Percentiles rank a stretch among this genome's conserved stretches.
phyloP scores from a whole-genome alignment of 495 filamentous ascomycete species.

The Penicillium daleae region DNA sequence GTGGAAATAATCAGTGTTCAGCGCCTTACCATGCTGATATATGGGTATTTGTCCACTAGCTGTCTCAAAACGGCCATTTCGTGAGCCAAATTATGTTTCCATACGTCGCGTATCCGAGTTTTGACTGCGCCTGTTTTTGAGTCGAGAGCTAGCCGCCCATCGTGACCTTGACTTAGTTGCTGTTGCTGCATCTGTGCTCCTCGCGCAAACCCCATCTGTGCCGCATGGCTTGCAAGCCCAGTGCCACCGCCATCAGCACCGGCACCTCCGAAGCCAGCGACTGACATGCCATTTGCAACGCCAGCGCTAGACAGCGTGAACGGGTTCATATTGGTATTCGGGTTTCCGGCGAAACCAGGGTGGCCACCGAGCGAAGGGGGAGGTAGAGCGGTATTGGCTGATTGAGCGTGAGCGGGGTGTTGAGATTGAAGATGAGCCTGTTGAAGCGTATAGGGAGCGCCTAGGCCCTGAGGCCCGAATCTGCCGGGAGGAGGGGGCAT shows the following conservation, averaged over 20 bases:
- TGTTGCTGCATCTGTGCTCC: slow-evolving; percentile 73
- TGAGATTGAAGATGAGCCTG: slow-evolving; percentile 55
- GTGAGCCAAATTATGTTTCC: slow-evolving; percentile 86
- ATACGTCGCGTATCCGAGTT: slow-evolving; percentile 89
- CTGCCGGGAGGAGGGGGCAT: slow-evolving; percentile 51
- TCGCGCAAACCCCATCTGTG: slow-evolving; percentile 82
- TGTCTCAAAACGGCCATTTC: slow-evolving; percentile 82
- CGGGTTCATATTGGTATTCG: slow-evolving; percentile 68
- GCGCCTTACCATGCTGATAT: slow-evolving; percentile 86
- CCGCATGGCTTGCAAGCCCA: slow-evolving; percentile 86
- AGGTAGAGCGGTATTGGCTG: slow-evolving; percentile 59
- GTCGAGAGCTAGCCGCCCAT: slow-evolving; percentile 49
- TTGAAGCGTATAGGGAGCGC: slow-evolving; percentile 56
- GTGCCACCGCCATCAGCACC: slow-evolving; percentile 70
- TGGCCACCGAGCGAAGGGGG: slow-evolving; percentile 62
- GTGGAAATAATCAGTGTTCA: not conserved
- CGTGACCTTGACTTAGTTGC: slow-evolving; percentile 58
- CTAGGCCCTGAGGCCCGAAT: slow-evolving; percentile 57
- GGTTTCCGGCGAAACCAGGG: slow-evolving; percentile 62
- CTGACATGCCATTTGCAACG: slow-evolving; percentile 55
- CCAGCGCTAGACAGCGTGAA: slow-evolving; percentile 62
- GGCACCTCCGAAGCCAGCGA: slow-evolving; percentile 59
- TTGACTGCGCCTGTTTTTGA: slow-evolving; percentile 55
- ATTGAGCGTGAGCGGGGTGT: slow-evolving; percentile 55
- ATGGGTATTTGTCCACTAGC: slow-evolving; percentile 86